phyloP scores from a whole-genome alignment of 2,329 filamentous ascomycete species.

The Lachnellula subtilissima region DNA sequence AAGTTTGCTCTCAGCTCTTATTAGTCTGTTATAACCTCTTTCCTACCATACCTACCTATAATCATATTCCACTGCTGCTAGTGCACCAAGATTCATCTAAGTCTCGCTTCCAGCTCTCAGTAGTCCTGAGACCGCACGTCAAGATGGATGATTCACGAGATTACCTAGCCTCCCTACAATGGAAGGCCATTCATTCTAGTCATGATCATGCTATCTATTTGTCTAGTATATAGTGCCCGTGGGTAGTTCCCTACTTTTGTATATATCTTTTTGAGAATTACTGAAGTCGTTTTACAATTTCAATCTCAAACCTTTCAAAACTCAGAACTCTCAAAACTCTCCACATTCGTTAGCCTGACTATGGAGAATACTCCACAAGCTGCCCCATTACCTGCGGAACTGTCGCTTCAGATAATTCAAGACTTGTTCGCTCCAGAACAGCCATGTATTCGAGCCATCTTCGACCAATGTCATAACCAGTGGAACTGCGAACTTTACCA shows the following conservation, averaged over 20 bases:
- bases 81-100: too few relatives aligned
- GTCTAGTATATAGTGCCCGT: neutral
- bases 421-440: neutral
- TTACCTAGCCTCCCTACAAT: neutral
- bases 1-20: too few relatives aligned
- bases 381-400: neutral
- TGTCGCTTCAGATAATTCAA: neutral
- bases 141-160: neutral
- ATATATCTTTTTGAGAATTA: neutral
- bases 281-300: neutral
- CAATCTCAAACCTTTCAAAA: neutral
- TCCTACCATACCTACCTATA: too few relatives aligned
- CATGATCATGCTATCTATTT: neutral
- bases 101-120: too few relatives aligned
- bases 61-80: too few relatives aligned
- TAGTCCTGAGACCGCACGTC: too few relatives aligned
- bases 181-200: neutral
- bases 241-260: neutral
- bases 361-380: too few relatives aligned
- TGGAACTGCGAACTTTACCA: slow-evolving; percentile 3
- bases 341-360: neutral
- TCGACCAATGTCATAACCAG: neutral
- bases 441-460: too few relatives aligned
- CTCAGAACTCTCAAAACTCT: neutral
- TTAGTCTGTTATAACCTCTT: too few relatives aligned